phyloP scores from a whole-genome alignment of 441 rosid genomes.

The Gossypium schwendimanii region DNA sequence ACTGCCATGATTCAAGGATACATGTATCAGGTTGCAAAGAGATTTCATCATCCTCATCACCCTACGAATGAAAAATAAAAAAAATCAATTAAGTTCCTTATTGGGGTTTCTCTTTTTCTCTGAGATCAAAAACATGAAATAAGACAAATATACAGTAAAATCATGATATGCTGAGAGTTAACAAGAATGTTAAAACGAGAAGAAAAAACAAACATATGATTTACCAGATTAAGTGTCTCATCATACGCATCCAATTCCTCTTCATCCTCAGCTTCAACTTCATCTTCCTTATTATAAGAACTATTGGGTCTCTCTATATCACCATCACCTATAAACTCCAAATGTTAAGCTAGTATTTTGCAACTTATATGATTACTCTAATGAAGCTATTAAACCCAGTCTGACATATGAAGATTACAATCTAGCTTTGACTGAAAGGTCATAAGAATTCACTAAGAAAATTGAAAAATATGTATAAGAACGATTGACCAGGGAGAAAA shows the following conservation, averaged over 20 bases:
- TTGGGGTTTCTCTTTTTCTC: not conserved
- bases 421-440: not conserved
- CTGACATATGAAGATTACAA: not conserved
- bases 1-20: slow-evolving; percentile 45
- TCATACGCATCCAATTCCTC: slow-evolving; percentile 70
- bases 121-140: not conserved
- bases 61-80: slow-evolving; percentile 34
- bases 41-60: slow-evolving; percentile 47
- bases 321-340: slow-evolving; percentile 28
- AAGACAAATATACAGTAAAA: not conserved
- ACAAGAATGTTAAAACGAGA: not conserved
- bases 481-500: not conserved
- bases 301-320: slow-evolving; percentile 29
- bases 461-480: not conserved
- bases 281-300: slow-evolving; percentile 37
- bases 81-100: not conserved
- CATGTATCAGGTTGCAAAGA: slow-evolving; percentile 48
- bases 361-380: slow-evolving; percentile 4
- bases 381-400: not conserved
- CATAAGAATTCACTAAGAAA: not conserved
- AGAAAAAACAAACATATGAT: slow-evolving; percentile 4
- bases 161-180: not conserved
- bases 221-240: slow-evolving; percentile 56
- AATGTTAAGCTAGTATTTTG: not conserved
- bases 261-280: slow-evolving; percentile 54